Percentiles rank a stretch among this genome's conserved stretches.
Conservation (phyloP, 345 rosid genomes). For the Passiflora organensis region DNA sequence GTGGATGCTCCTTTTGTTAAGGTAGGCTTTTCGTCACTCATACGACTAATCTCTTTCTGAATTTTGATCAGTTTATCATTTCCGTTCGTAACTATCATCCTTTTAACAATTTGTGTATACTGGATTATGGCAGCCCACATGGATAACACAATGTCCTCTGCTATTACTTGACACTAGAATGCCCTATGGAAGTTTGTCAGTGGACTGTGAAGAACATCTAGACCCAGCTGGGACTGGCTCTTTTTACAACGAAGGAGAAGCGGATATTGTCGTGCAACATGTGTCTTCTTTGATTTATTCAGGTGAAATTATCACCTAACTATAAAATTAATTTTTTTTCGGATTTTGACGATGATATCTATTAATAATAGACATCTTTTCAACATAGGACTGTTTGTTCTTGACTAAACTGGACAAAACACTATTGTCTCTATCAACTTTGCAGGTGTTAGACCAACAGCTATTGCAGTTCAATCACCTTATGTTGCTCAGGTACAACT, state of each 20-base stretch:
- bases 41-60: no score
- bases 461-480: conserved; percentile 90
- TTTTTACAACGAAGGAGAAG: conserved; percentile 94
- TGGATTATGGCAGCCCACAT: conserved; percentile 60
- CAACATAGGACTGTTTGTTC: no score
- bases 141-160: conserved; percentile 90
- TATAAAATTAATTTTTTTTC: no score
- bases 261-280: conserved; percentile 85
- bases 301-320: conserved; percentile 26
- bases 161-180: conserved; percentile 90
- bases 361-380: no score
- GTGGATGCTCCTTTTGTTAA: conserved; percentile 84
- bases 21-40: conserved; percentile 43
- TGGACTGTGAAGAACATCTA: conserved; percentile 89
- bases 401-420: not conserved
- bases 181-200: conserved; percentile 87
- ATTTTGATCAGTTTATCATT: no score
- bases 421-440: not conserved
- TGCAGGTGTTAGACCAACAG: conserved; percentile 76
- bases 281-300: conserved; percentile 71
- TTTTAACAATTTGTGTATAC: no score
- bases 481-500: conserved; percentile 97
- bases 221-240: conserved; percentile 99
- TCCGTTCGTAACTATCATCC: no score
- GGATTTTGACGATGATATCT: no score